phyloP scores from a whole-genome alignment of 805 yeast genomes.

The Pichia gijzeniarum region DNA sequence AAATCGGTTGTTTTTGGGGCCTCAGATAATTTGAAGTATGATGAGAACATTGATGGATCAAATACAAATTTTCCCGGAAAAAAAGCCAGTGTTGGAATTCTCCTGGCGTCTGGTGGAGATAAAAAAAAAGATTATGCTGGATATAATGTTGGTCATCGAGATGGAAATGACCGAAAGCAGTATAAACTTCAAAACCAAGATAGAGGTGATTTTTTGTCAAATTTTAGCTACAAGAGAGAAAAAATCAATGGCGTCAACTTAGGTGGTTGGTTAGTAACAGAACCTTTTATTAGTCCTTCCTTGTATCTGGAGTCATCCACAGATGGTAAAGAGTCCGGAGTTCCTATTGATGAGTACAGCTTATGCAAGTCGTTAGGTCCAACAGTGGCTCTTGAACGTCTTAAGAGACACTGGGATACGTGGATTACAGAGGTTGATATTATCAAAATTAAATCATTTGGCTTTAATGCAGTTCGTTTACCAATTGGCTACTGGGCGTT shows the following conservation, averaged over 20 bases:
- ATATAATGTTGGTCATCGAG: neutral
- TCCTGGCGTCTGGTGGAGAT: constrained; percentile 6
- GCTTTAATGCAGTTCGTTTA: constrained; percentile 65
- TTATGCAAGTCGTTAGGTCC: constrained; percentile 44
- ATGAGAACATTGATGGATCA: too few species aligned
- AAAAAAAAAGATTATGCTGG: constrained; percentile 2
- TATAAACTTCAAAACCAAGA: neutral
- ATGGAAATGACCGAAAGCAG: neutral
- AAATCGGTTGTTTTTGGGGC: too few species aligned
- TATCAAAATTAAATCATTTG: constrained; percentile 40
- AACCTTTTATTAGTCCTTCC: constrained; percentile 66
- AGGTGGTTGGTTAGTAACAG: constrained; percentile 71
- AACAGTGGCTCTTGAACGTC: constrained; percentile 35
- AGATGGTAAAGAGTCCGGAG: constrained; percentile 19
- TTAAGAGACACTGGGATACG: constrained; percentile 49
- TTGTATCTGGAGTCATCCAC: constrained; percentile 35
- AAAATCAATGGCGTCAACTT: constrained; percentile 43
- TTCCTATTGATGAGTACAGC: constrained; percentile 58
- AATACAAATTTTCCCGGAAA: too few species aligned
- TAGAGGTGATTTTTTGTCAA: neutral
- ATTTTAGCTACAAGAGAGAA: constrained; percentile 19
- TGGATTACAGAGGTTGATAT: constrained; percentile 59
- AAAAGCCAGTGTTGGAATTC: too few species aligned
- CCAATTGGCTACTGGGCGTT: constrained; percentile 85
- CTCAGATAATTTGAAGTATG: too few species aligned